Conservation (phyloP, 176 grass and related monocot species). For the Themeda triandra region DNA sequence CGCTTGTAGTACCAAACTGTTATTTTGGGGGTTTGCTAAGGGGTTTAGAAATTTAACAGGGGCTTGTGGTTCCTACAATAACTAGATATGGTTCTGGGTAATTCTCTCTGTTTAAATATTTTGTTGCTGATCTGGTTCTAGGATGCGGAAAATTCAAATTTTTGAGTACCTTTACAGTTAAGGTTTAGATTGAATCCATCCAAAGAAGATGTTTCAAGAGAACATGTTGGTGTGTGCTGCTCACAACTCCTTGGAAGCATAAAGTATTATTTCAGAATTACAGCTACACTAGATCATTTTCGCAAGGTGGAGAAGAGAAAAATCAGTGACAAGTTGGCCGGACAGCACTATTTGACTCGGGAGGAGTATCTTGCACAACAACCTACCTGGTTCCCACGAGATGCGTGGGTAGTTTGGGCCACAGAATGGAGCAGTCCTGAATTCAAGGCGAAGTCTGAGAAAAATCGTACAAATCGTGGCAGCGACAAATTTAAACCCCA, state of each 20-base stretch:
- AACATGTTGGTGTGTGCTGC: neutral
- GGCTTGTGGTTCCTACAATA: too few relatives aligned
- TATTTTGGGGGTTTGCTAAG: too few relatives aligned
- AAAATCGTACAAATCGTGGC: neutral
- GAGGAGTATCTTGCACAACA: neutral
- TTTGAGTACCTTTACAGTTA: neutral
- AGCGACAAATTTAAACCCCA: neutral
- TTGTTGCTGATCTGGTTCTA: too few relatives aligned
- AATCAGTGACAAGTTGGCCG: neutral
- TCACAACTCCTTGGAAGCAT: neutral
- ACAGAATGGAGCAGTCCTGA: neutral
- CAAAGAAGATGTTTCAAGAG: neutral
- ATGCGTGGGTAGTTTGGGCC: neutral
- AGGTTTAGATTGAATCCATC: neutral
- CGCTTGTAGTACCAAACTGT: too few relatives aligned
- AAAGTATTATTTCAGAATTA: neutral
- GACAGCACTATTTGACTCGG: neutral
- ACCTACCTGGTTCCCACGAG: neutral
- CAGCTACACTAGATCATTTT: neutral
- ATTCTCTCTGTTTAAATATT: too few relatives aligned
- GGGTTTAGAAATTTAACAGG: too few relatives aligned
- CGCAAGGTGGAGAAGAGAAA: neutral
- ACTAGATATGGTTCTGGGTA: too few relatives aligned
- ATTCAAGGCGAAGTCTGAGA: neutral
- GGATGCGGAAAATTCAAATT: too few relatives aligned